Percentiles rank a stretch among this genome's conserved stretches.
Conservation (phyloP, 2,329 filamentous ascomycete genomes). For the Fusarium odoratissimum region DNA sequence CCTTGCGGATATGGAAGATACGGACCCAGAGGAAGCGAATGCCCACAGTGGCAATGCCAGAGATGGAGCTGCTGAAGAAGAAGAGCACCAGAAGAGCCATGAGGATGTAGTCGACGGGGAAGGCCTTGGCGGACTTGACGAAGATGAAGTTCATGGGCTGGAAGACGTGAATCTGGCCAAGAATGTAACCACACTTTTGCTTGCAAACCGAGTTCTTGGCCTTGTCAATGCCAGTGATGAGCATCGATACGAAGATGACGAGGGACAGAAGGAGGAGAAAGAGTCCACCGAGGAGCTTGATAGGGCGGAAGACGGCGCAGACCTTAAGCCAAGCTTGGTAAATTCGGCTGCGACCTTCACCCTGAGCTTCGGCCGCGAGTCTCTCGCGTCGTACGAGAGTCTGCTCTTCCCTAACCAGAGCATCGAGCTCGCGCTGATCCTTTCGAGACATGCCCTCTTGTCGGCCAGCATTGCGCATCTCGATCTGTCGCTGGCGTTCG, state of each 20-base stretch:
- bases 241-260: conserved; percentile 88
- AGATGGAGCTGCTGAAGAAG: conserved; percentile 88
- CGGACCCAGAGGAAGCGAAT: conserved; percentile 97
- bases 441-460: conserved; percentile 81
- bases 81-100: conserved; percentile 87
- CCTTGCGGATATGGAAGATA: conserved; percentile 90
- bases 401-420: conserved; percentile 88
- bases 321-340: conserved; percentile 82
- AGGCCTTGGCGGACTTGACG: conserved; percentile 81
- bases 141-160: conserved; percentile 91
- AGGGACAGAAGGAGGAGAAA: conserved; percentile 79
- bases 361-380: conserved; percentile 83
- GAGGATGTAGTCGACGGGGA: conserved; percentile 92
- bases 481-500: conserved; percentile 91
- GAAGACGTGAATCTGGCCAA: conserved; percentile 89
- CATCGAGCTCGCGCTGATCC: conserved; percentile 88
- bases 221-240: conserved; percentile 96
- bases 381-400: conserved; percentile 91
- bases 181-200: conserved; percentile 88
- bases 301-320: conserved; percentile 83
- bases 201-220: conserved; percentile 95
- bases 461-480: conserved; percentile 83
- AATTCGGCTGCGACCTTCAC: conserved; percentile 79
- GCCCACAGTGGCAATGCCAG: conserved; percentile 86
- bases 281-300: conserved; percentile 89